These are phyloP conservation scores for Actinomucor elegans DNA, from an alignment of 371 early-diverging fungal species.

Conservation along the genomic window DNA sequence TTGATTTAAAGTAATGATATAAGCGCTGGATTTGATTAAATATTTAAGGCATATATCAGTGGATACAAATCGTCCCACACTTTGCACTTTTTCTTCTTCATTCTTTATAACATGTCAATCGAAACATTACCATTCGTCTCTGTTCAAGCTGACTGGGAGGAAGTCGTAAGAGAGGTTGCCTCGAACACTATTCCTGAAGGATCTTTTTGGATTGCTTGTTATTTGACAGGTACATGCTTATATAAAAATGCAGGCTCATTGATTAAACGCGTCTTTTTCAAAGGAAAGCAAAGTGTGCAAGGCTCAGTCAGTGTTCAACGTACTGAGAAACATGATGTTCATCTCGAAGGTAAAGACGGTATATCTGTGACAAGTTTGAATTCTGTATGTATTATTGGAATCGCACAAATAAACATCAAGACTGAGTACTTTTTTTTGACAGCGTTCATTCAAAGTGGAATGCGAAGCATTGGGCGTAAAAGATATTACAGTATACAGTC, in stretches of 20 bases:
- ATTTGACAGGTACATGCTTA: slow-evolving; percentile 38
- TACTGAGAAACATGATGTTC: background rate
- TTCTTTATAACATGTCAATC: slow-evolving; percentile 6
- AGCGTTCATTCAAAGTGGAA: slow-evolving; percentile 45
- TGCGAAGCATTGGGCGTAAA: slow-evolving; percentile 16
- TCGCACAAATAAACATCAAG: no score
- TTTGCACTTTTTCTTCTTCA: background rate
- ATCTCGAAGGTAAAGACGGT: slow-evolving; percentile 25
- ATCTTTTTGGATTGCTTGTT: slow-evolving; percentile 58
- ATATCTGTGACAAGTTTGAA: slow-evolving; percentile 21
- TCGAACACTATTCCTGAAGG: slow-evolving; percentile 24
- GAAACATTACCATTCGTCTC: slow-evolving; percentile 33
- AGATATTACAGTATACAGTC: slow-evolving; percentile 11
- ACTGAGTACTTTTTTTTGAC: slow-evolving; percentile 14
- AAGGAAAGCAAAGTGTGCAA: slow-evolving; percentile 17
- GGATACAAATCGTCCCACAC: background rate
- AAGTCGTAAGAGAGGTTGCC: slow-evolving; percentile 32
- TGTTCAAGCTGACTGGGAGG: slow-evolving; percentile 47
- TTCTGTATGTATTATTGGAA: slow-evolving; percentile 33
- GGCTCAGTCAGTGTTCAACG: slow-evolving; percentile 15
- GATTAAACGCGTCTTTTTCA: background rate
- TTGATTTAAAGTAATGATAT: no score
- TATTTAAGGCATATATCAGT: no score
- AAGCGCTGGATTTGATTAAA: no score
- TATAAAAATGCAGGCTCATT: background rate